A percentile compares a stretch with the other conserved stretches of the same genome.
Conservation (phyloP, 2,329 filamentous ascomycete genomes). For the Aspergillus aculeatinus region DNA sequence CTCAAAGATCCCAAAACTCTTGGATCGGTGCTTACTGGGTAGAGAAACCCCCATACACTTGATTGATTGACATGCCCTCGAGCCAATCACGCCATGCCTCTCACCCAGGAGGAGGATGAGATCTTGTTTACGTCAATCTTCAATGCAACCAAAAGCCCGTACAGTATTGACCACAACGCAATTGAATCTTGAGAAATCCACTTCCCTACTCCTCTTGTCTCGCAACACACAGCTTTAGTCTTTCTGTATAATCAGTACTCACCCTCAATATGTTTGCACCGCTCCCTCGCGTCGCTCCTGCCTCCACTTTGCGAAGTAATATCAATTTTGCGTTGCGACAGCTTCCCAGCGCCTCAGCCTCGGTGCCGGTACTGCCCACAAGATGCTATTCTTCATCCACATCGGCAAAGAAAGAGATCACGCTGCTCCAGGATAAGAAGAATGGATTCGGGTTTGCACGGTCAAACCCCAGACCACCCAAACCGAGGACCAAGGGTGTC, state of each 20-base stretch:
- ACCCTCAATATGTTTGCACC: conserved; percentile 11
- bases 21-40: no score
- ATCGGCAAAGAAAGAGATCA: conserved; percentile 20
- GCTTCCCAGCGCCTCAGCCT: conserved; percentile 10
- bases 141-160: neutral
- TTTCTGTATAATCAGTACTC: neutral
- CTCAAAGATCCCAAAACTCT: no score
- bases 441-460: conserved; percentile 53
- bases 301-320: conserved; percentile 8
- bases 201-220: no score
- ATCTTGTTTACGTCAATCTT: conserved; percentile 3
- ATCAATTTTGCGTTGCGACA: conserved; percentile 8
- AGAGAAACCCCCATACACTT: no score
- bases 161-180: neutral
- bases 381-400: conserved; percentile 23
- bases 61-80: neutral
- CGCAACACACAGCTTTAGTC: neutral
- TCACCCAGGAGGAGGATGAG: neutral
- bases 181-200: neutral
- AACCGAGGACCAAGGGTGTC: conserved; percentile 51
- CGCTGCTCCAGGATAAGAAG: conserved; percentile 50
- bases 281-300: conserved; percentile 2
- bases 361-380: conserved; percentile 6
- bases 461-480: conserved; percentile 50
- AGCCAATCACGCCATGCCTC: neutral